Evolutionary conservation across 2,329 filamentous ascomycete genomes (phyloP).

Genomic region (Neophaeococcomyces aloes): DNA sequence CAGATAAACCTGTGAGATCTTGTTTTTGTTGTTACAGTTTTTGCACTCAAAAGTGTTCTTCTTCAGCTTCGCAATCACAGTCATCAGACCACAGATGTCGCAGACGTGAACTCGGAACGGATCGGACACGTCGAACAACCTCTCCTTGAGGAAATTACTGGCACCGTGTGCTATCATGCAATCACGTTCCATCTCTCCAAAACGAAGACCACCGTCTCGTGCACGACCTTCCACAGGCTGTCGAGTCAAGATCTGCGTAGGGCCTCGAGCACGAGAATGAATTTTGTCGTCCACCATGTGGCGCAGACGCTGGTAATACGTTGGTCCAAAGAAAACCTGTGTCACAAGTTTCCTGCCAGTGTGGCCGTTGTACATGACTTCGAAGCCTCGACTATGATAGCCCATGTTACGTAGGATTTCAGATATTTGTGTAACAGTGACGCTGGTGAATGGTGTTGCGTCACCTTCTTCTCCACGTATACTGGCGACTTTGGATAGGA

Average conservation of each 20-base stretch:
- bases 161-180: conserved; percentile 99
- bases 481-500: conserved; percentile 89
- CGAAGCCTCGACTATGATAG: conserved; percentile 94
- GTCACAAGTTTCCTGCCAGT: conserved; percentile 87
- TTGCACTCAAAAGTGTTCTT: conserved; percentile 95
- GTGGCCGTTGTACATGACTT: conserved; percentile 98
- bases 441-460: conserved; percentile 93
- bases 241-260: conserved; percentile 91
- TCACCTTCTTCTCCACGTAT: conserved; percentile 93
- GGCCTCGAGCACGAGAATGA: conserved; percentile 92
- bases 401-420: conserved; percentile 75
- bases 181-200: conserved; percentile 99
- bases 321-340: conserved; percentile 93
- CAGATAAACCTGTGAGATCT: conserved; percentile 95
- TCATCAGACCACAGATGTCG: conserved; percentile 98
- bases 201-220: conserved; percentile 91
- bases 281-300: conserved; percentile 99
- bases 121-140: conserved; percentile 93
- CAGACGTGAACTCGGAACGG: conserved; percentile 97
- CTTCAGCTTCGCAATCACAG: conserved; percentile 89
- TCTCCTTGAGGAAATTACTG: conserved; percentile 91
- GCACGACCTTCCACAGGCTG: conserved; percentile 98
- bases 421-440: conserved; percentile 90
- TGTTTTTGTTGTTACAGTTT: conserved; percentile 97
- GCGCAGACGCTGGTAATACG: conserved; percentile 94